phyloP scores from a whole-genome alignment of 768 basidiomycete genomes.

The Kwoniella heveanensis region DNA sequence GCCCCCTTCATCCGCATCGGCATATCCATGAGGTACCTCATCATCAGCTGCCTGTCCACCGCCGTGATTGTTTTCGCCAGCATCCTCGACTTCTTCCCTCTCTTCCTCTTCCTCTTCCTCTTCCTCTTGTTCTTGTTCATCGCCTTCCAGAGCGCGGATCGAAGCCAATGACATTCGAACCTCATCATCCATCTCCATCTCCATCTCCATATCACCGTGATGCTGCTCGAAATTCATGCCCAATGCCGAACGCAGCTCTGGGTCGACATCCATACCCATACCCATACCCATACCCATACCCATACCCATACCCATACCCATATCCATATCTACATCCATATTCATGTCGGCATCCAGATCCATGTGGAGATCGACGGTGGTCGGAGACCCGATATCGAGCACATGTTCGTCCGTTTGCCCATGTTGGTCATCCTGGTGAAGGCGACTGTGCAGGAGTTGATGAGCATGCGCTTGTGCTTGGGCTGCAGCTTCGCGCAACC shows the following conservation, averaged over 20 bases:
- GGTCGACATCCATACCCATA: neutral
- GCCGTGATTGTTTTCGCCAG: neutral
- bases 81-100: neutral
- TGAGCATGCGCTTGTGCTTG: neutral
- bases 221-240: neutral
- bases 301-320: neutral
- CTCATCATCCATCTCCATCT: neutral
- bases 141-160: neutral
- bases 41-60: neutral
- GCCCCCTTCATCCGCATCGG: neutral
- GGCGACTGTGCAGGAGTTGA: neutral
- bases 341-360: neutral
- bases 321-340: constrained; percentile 4
- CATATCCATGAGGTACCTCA: neutral
- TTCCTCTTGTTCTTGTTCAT: constrained; percentile 2
- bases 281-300: neutral
- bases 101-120: constrained; percentile 6
- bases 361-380: neutral
- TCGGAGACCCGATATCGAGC: neutral
- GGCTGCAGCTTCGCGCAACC: neutral
- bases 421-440: neutral
- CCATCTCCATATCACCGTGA: neutral
- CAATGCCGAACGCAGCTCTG: neutral
- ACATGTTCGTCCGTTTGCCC: neutral
- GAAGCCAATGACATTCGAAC: neutral